Base-by-base conservation (phyloP, 306 rosid genomes). In the Carpinus viminea region DNA sequence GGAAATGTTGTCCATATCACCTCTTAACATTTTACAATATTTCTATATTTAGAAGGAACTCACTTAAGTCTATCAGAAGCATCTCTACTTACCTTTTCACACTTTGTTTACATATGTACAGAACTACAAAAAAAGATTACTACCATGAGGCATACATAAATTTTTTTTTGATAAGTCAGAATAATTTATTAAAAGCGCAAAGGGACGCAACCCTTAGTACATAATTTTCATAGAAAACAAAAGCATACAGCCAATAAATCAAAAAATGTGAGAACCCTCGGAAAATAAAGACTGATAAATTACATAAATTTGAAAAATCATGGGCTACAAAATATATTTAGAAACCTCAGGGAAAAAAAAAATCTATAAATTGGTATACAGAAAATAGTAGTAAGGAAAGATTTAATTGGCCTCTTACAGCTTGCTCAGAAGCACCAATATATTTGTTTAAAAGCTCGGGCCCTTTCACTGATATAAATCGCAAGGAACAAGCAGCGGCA, bases 381-480 rank as follows among this genome's bases (percentile, higher is more conserved):
- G 13, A 24, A 17, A 18, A 66, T 17, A 18, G 12, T 41, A 17
- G 16, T 34, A 34, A 70, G 69, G 10, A 34, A 43, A 86, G 70
- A 54, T 70, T 59, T 56, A 50, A 76, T 70, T 62, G 70, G 81
- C 74, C 45, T 76, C 95, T 89, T 89, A 95, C 98, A 85, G 98
- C 98, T 92, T 92, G 98, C 86, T 95, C 98, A 24, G 98, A 95
- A 83, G 98, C 98, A 80, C 98, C 98, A 77, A 95, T 92, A 73
- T 92, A 95, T 81, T 95, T 95, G 87, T 92, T 95, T 84, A 95
- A 83, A 64, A 92, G 93, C 85, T 95, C 98, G 46, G 98, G 98
- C 75, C 98, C 98, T 80, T 95, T 95, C 60, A 95, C 88, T 60
- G 96, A 91, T 85, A 95, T 91, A 85, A 95, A 95, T 76, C 98